A percentile compares a stretch with the other conserved stretches of the same genome.
phyloP scores from a whole-genome alignment of 1,284 basidiomycete species.

The Erythrobasidium hasegawianum region DNA sequence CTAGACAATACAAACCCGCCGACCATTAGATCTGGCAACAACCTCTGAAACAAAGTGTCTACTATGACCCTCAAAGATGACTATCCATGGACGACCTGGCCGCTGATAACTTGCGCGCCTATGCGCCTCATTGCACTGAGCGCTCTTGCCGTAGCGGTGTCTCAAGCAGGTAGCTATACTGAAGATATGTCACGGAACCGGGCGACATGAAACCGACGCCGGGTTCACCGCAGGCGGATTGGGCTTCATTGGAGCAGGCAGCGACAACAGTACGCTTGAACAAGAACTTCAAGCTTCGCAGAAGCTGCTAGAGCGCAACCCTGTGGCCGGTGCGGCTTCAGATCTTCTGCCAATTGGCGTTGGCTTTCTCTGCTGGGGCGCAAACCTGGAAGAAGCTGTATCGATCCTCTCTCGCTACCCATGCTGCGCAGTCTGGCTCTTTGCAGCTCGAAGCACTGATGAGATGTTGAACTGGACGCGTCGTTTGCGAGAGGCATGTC shows the following conservation, averaged over 20 bases:
- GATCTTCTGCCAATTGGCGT: constrained; percentile 20
- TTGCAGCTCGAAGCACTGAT: constrained; percentile 13
- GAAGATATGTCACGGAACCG: too few species aligned
- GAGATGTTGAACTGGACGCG: constrained; percentile 25
- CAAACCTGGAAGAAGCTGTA: constrained; percentile 16
- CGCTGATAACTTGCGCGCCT: constrained; percentile 13
- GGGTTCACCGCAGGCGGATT: constrained; percentile 29
- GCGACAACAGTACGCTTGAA: constrained; percentile 10
- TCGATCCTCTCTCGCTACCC: constrained; percentile 6
- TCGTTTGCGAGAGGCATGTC: constrained; percentile 18
- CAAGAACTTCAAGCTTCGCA: constrained; percentile 1
- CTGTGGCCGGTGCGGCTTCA: background rate
- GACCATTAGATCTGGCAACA: too few species aligned
- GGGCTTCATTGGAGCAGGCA: constrained; percentile 31
- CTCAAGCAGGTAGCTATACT: constrained; percentile 12
- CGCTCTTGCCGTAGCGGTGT: constrained; percentile 12
- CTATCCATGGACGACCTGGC: constrained; percentile 12
- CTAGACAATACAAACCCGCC: too few species aligned
- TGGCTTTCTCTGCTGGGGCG: constrained; percentile 31
- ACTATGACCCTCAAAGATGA: constrained; percentile 11
- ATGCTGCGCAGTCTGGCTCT: constrained; percentile 29
- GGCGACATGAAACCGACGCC: too few species aligned
- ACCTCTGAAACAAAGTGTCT: too few species aligned
- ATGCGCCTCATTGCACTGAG: constrained; percentile 21
- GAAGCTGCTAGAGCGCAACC: background rate